Evolutionary conservation across 2,329 filamentous ascomycete genomes (phyloP), one percentile per base, ranked within the genome.

Genomic region (Aspergillus ibericus): DNA sequence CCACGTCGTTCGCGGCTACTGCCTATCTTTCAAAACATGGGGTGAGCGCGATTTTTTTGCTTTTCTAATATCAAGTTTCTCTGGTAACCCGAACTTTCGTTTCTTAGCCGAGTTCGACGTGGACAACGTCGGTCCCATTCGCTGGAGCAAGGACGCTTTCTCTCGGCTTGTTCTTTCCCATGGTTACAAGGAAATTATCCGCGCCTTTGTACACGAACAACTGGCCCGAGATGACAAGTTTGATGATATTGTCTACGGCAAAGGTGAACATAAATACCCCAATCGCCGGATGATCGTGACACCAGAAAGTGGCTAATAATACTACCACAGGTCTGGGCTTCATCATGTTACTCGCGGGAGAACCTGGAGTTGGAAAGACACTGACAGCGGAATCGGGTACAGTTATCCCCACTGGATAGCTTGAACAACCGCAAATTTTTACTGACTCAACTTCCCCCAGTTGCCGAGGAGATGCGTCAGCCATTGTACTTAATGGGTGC

Each of bases 191-290:
- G 15, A 40, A 4, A n/a, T 40, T 3, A 40, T 40, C 36, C 36
- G 13, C 3, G 13, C 36, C n/a, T 40, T 40, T 16, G 36, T 40
- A 7, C 15, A 40, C 7, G 36, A 16, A 4, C 15, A 40, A 8
- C 13, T 16, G 3, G n/a, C 36, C 13, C 36, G 15, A 8, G 13
- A 16, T 9, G 34, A 55, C 3, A 27, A n/a, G 3, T 55, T 55
- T 20, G 53, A 55, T 27, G 53, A 55, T 38, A 25, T 49, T 7
- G 27, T 55, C 13, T n/a, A 55, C 2, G 53, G 53, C n/a, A n/a
- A n/a, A n/a, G n/a, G n/a, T n/a, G n/a, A n/a, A n/a, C n/a, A n/a
- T n/a, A n/a, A n/a, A n/a, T n/a, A n/a, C n/a, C n/a, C n/a, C n/a
- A n/a, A n/a, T n/a, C n/a, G n/a, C n/a, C n/a, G n/a, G n/a, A n/a